Conservation (phyloP, 805 yeast species). For the Pichia californica region DNA sequence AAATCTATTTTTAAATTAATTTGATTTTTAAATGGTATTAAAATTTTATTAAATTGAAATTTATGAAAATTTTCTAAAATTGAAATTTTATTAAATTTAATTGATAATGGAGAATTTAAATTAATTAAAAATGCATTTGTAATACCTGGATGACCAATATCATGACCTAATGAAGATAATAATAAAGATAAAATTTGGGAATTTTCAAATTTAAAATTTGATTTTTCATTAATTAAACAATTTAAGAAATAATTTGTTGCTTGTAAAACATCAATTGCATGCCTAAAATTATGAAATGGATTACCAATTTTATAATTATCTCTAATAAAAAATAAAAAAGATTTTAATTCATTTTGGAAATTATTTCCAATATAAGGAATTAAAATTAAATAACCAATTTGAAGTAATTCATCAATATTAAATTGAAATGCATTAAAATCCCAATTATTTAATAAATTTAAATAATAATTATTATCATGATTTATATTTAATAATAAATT, state of each 20-base stretch:
- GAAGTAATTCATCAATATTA: conserved; percentile 57
- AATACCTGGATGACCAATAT: conserved; percentile 95
- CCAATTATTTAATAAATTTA: conserved; percentile 47
- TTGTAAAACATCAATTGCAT: conserved; percentile 92
- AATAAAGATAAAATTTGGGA: conserved; percentile 53
- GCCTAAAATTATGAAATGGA: conserved; percentile 92
- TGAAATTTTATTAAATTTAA: conserved; percentile 54
- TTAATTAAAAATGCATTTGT: conserved; percentile 66
- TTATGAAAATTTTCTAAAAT: conserved; percentile 81
- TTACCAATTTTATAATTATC: conserved; percentile 79
- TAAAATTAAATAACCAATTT: conserved; percentile 53
- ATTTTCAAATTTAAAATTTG: conserved; percentile 11
- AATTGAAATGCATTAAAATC: conserved; percentile 65
- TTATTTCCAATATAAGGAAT: conserved; percentile 13
- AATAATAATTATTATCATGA: conserved; percentile 19
- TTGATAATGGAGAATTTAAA: conserved; percentile 56
- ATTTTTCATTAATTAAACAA: conserved; percentile 7
- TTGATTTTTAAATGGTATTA: conserved; percentile 14
- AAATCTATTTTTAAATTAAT: not conserved
- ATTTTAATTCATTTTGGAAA: conserved; percentile 3
- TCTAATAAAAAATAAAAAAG: conserved; percentile 58
- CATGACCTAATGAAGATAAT: conserved; percentile 89
- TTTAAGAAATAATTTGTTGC: conserved; percentile 65
- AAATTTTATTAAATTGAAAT: conserved; percentile 48
- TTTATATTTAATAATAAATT: conserved; percentile 19